A percentile compares a stretch with the other conserved stretches of the same genome.
Conservation (phyloP, 495 filamentous ascomycete genomes). For the Cercophora scortea region DNA sequence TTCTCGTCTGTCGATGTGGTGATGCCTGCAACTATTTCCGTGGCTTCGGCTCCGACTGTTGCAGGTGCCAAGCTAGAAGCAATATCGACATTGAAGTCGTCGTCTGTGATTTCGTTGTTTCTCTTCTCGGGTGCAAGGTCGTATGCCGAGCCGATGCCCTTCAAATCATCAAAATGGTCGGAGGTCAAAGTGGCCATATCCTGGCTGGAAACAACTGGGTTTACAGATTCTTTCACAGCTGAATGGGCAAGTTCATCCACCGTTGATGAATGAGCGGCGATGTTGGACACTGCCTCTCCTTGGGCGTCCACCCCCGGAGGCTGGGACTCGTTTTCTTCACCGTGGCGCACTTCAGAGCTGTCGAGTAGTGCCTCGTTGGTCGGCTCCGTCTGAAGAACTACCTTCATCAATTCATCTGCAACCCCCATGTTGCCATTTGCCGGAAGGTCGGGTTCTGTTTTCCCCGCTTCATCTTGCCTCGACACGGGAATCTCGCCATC, state of each 20-base stretch:
- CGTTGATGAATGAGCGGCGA: not conserved
- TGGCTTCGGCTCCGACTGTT: not conserved
- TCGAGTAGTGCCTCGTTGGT: no score
- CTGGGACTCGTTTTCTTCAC: no score
- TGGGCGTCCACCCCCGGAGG: no score
- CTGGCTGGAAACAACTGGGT: not conserved
- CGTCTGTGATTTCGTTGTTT: constrained; percentile 3
- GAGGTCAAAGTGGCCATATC: not conserved
- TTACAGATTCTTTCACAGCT: no score
- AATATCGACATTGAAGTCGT: constrained; percentile 6
- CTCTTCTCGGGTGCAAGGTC: not conserved
- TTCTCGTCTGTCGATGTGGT: not conserved
- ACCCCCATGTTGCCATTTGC: no score
- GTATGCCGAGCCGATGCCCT: constrained; percentile 15
- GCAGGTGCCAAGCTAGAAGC: not conserved
- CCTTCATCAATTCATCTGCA: no score
- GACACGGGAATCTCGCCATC: not conserved
- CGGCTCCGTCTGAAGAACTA: no score
- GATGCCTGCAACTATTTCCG: not conserved
- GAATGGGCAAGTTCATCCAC: not conserved
- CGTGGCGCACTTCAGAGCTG: no score
- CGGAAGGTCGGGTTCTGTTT: constrained; percentile 1
- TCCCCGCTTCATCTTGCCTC: not conserved
- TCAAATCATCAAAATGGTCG: constrained; percentile 10
- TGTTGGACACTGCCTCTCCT: not conserved